These are phyloP conservation scores for Telfairia occidentalis DNA, from an alignment of 331 rosid genomes.

Conservation along the genomic window DNA sequence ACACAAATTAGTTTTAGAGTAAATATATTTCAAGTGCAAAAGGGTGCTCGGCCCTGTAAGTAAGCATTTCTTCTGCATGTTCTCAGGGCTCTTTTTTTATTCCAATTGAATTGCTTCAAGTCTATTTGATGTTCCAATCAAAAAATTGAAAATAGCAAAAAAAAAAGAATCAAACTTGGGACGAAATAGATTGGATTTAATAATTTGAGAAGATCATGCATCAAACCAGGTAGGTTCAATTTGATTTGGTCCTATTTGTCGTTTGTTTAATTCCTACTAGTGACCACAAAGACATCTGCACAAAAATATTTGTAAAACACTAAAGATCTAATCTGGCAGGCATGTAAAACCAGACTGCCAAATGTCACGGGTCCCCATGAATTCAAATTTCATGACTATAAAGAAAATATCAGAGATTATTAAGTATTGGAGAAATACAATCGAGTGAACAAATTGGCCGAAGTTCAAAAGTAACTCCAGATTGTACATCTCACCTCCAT, in stretches of 20 bases:
- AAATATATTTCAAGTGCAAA: neutral
- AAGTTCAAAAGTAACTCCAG: neutral
- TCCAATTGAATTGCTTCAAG: neutral
- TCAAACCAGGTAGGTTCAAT: neutral
- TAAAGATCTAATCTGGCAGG: neutral
- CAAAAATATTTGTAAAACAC: neutral
- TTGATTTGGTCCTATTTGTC: neutral
- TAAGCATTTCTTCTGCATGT: neutral
- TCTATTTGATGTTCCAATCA: neutral
- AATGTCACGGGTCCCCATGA: neutral
- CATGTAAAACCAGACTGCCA: neutral
- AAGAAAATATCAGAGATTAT: neutral
- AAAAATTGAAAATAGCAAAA: neutral
- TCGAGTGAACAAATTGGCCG: neutral
- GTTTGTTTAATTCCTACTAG: neutral
- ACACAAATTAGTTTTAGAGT: neutral
- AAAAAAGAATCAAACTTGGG: neutral
- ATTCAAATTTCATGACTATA: neutral
- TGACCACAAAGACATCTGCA: neutral
- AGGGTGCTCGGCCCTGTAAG: neutral
- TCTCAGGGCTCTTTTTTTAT: neutral
- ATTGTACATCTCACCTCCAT: slow-evolving; percentile 63
- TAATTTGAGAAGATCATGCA: neutral
- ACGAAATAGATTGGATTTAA: neutral
- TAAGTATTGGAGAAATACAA: neutral